A percentile compares a stretch with the other conserved stretches of the same genome.
Evolutionary conservation across 2,329 filamentous ascomycete species (phyloP).

Genomic region (Talaromyces sp.): DNA sequence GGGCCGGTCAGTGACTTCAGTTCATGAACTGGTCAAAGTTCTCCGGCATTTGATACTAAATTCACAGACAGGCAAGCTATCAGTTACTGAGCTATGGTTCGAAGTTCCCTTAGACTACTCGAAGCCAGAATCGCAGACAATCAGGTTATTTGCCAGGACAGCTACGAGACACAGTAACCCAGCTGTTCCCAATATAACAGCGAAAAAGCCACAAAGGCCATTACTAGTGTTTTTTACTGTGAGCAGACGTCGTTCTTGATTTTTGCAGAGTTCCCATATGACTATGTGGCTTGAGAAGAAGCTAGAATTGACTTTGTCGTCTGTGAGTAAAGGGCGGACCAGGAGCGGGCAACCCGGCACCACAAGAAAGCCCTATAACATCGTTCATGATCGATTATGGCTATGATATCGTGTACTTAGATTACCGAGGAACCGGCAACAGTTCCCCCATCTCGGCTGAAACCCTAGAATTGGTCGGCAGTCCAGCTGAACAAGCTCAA

Average conservation of each 20-base stretch:
- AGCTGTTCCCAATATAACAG: neutral
- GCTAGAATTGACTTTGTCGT: neutral
- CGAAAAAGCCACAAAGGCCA: neutral
- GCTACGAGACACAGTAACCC: neutral
- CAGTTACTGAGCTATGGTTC: conserved; percentile 71
- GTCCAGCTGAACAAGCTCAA: conserved; percentile 63
- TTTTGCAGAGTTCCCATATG: neutral
- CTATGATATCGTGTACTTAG: conserved; percentile 79
- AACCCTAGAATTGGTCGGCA: conserved; percentile 63
- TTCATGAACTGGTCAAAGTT: conserved; percentile 51
- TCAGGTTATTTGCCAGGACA: conserved; percentile 74
- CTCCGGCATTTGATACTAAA: neutral
- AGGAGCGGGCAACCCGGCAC: conserved; percentile 69
- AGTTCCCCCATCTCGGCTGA: conserved; percentile 73
- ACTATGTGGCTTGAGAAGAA: neutral
- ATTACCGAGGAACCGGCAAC: conserved; percentile 84
- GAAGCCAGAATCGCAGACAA: conserved; percentile 55
- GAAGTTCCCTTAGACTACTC: conserved; percentile 76
- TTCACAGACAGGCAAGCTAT: neutral
- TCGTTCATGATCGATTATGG: conserved; percentile 68
- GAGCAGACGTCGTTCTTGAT: neutral
- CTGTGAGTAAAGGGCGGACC: conserved; percentile 83
- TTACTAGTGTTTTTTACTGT: neutral
- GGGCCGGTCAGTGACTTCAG: neutral
- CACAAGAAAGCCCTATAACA: conserved; percentile 69